phyloP scores from a whole-genome alignment of 352 stramenopile species.

The Phytophthora niederhauseri region DNA sequence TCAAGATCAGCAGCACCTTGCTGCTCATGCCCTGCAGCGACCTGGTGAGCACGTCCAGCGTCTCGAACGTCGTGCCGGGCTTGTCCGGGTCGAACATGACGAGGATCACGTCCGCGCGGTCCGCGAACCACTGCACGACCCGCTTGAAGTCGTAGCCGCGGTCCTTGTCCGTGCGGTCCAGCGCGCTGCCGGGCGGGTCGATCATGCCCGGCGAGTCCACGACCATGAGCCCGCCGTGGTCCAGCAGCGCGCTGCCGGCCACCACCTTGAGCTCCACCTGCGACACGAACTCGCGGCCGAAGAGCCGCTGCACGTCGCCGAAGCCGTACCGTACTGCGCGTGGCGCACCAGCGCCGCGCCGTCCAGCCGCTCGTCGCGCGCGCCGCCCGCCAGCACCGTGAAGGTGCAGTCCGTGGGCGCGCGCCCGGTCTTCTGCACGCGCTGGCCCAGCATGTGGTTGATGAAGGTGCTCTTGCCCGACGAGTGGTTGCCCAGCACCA shows the following conservation, averaged over 20 bases:
- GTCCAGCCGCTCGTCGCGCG: conserved; percentile 75
- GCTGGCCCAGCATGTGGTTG: conserved; percentile 86
- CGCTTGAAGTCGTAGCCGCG: conserved; percentile 89
- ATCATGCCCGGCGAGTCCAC: conserved; percentile 91
- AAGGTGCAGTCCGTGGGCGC: conserved; percentile 87
- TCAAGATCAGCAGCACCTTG: conserved; percentile 87
- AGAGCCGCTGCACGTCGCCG: conserved; percentile 78
- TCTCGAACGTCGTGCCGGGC: conserved; percentile 88
- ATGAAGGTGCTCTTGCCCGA: conserved; percentile 90
- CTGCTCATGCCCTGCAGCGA: conserved; percentile 77
- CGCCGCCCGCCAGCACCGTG: conserved; percentile 76
- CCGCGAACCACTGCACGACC: conserved; percentile 87
- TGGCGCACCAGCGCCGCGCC: conserved; percentile 74
- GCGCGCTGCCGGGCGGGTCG: conserved; percentile 69
- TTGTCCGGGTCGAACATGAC: conserved; percentile 93
- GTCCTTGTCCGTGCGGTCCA: conserved; percentile 72
- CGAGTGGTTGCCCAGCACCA: conserved; percentile 88
- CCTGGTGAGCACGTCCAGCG: conserved; percentile 84
- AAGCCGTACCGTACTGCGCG: conserved; percentile 85
- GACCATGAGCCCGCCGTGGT: conserved; percentile 84
- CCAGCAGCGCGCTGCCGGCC: conserved; percentile 62
- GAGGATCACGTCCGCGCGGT: conserved; percentile 85
- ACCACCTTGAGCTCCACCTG: conserved; percentile 90
- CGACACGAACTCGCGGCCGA: conserved; percentile 83
- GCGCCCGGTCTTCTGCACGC: conserved; percentile 84